Evolutionary conservation across 2,329 filamentous ascomycete species (phyloP).

Genomic region (Aspergillus quadrilineatus): DNA sequence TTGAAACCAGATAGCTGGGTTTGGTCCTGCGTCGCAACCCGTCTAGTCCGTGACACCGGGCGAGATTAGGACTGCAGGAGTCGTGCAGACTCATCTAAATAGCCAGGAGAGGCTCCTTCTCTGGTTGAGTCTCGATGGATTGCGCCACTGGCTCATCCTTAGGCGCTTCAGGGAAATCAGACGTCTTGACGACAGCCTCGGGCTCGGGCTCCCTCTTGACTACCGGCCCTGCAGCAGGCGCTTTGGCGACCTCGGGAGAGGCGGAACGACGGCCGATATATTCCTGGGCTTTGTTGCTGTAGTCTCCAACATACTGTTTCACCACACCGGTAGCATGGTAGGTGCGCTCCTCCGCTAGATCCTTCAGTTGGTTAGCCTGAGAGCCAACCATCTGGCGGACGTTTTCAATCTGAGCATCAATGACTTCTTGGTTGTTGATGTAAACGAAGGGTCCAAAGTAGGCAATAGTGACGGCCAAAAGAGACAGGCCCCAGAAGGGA

Average conservation of each 20-base stretch:
- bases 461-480: constrained; percentile 56
- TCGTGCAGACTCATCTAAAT: constrained; percentile 17
- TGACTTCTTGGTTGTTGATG: constrained; percentile 64
- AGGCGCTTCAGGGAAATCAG: constrained; percentile 53
- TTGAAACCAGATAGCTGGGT: neutral
- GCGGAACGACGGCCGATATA: constrained; percentile 46
- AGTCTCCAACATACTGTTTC: constrained; percentile 60
- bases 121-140: constrained; percentile 26
- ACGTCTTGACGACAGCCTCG: constrained; percentile 41
- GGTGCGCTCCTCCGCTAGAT: constrained; percentile 61
- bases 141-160: constrained; percentile 38
- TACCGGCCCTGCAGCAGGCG: constrained; percentile 14
- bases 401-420: constrained; percentile 60
- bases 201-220: constrained; percentile 39
- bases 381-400: constrained; percentile 54
- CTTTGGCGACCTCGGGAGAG: constrained; percentile 35
- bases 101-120: constrained; percentile 38
- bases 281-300: constrained; percentile 61
- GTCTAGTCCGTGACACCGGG: neutral
- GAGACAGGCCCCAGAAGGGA: constrained; percentile 63
- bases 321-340: constrained; percentile 58
- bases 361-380: constrained; percentile 60
- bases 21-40: neutral
- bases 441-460: constrained; percentile 64
- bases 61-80: neutral